phyloP scores from a whole-genome alignment of 805 yeast species.

The Yarrowia bubula region DNA sequence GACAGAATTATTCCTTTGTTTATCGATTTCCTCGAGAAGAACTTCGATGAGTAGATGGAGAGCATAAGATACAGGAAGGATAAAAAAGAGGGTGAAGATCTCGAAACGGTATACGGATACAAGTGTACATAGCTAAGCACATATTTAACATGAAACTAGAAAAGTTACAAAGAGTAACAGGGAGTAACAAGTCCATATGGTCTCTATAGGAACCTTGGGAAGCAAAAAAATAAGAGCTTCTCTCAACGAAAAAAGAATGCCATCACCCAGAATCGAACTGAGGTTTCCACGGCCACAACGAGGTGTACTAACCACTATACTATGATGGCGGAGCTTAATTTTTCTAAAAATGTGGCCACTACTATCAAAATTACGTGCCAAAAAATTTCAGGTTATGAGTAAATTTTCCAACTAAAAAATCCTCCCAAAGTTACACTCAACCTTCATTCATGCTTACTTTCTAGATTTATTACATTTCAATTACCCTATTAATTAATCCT shows the following conservation, averaged over 20 bases:
- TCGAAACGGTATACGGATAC: no score
- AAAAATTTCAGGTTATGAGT: slow-evolving; percentile 1
- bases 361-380: background rate
- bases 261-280: slow-evolving; percentile 46
- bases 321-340: slow-evolving; percentile 38
- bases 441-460: no score
- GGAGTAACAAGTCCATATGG: no score
- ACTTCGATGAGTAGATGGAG: slow-evolving; percentile 44
- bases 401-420: background rate
- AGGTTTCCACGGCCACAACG: slow-evolving; percentile 46
- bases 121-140: background rate
- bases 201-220: no score
- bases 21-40: slow-evolving; percentile 71
- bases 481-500: background rate
- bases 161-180: no score
- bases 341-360: background rate
- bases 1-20: slow-evolving; percentile 69
- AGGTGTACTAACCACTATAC: slow-evolving; percentile 46
- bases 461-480: background rate
- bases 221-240: background rate
- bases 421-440: background rate
- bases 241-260: slow-evolving; percentile 32
- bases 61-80: no score
- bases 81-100: no score
- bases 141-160: background rate